A percentile compares a stretch with the other conserved stretches of the same genome.
Evolutionary conservation across 768 basidiomycete genomes (phyloP).

Genomic region (Lactarius evosmus): DNA sequence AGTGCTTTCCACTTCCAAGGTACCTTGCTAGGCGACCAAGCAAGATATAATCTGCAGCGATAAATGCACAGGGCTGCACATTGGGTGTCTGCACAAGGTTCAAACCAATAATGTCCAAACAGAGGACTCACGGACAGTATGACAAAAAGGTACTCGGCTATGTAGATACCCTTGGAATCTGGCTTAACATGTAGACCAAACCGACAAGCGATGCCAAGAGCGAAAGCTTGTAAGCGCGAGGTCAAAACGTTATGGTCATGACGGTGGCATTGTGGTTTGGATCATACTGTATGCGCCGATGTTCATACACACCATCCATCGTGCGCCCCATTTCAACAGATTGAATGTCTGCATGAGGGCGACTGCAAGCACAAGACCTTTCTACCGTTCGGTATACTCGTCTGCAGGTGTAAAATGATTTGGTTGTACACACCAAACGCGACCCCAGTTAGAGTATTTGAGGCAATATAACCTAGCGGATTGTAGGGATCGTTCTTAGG

Average conservation of each 20-base stretch:
- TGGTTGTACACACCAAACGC: constrained; percentile 40
- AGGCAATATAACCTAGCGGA: constrained; percentile 53
- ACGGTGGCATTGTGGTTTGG: too few relatives aligned
- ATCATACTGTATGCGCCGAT: constrained; percentile 56
- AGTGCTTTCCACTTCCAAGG: constrained; percentile 45
- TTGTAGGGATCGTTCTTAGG: constrained; percentile 54
- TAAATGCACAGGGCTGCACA: constrained; percentile 67
- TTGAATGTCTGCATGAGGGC: constrained; percentile 8
- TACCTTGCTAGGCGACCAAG: constrained; percentile 57
- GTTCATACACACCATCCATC: constrained; percentile 41
- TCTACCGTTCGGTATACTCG: not conserved
- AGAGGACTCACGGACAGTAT: constrained; percentile 49
- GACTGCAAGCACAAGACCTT: constrained; percentile 12
- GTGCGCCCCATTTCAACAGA: constrained; percentile 27
- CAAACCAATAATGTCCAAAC: not conserved
- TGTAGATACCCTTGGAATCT: constrained; percentile 51
- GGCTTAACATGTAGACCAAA: constrained; percentile 54
- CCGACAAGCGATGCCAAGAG: constrained; percentile 52
- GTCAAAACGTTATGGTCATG: not conserved
- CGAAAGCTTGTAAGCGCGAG: constrained; percentile 44
- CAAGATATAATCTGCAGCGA: constrained; percentile 64
- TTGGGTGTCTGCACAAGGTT: not conserved
- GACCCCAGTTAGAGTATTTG: constrained; percentile 49
- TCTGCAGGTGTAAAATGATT: not conserved
- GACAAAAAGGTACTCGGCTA: constrained; percentile 56